These are phyloP conservation scores for Bathelium albidoporum DNA, from an alignment of 495 filamentous ascomycete species.

Conservation along the genomic window DNA sequence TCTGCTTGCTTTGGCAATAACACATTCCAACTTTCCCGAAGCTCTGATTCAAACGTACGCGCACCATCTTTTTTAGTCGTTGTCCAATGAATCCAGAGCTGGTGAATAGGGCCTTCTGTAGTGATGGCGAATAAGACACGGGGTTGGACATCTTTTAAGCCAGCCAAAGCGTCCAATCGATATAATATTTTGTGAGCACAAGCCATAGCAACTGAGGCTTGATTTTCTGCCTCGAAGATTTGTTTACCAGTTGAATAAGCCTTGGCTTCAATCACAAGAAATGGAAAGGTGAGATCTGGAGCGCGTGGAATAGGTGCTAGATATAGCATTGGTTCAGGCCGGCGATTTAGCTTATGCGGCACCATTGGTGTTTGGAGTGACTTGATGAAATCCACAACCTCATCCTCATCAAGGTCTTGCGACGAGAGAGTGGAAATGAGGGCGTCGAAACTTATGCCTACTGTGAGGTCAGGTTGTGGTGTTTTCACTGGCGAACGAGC, in stretches of 20 bases:
- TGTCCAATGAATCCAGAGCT: slow-evolving; percentile 11
- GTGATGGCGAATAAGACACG: slow-evolving; percentile 11
- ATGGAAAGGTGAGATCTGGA: slow-evolving; percentile 3
- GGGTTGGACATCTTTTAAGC: background rate
- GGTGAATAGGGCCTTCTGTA: slow-evolving; percentile 11
- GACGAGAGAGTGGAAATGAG: slow-evolving; percentile 6
- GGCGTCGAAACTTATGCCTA: background rate
- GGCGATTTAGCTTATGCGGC: background rate
- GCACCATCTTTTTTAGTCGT: background rate
- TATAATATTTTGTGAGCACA: slow-evolving; percentile 13
- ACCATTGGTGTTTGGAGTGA: background rate
- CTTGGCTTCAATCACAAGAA: background rate
- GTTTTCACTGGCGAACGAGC: background rate
- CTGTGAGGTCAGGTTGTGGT: background rate
- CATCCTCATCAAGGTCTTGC: background rate
- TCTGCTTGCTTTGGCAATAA: background rate
- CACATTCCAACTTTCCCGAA: background rate
- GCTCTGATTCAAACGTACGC: background rate
- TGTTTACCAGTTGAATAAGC: slow-evolving; percentile 1
- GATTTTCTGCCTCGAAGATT: slow-evolving; percentile 8
- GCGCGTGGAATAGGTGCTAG: background rate
- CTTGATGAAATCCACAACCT: background rate
- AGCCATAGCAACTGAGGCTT: slow-evolving; percentile 11
- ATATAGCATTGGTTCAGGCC: background rate
- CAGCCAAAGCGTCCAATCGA: slow-evolving; percentile 6